phyloP scores from a whole-genome alignment of 1,284 basidiomycete genomes.

The Fomitopsis betulina region DNA sequence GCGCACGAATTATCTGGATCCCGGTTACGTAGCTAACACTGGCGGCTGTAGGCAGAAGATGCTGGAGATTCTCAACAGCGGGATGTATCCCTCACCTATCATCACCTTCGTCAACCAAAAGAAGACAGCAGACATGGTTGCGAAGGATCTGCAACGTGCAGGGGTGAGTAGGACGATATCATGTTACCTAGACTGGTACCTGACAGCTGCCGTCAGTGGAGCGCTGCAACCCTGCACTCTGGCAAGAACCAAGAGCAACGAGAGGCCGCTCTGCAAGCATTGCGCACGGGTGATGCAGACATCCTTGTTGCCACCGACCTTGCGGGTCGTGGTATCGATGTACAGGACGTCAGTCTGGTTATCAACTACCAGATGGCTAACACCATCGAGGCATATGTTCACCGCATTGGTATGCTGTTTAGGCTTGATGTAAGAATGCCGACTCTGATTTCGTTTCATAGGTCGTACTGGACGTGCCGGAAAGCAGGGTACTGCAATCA shows the following conservation, averaged over 20 bases:
- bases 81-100: slow-evolving; percentile 82
- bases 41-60: slow-evolving; percentile 60
- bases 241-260: slow-evolving; percentile 97
- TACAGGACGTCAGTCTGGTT: slow-evolving; percentile 92
- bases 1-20: slow-evolving; percentile 24
- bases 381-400: slow-evolving; percentile 95
- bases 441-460: slow-evolving; percentile 24
- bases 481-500: slow-evolving; percentile 89
- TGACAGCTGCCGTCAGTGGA: slow-evolving; percentile 54
- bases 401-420: slow-evolving; percentile 78
- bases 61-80: slow-evolving; percentile 87
- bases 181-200: slow-evolving; percentile 10
- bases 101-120: slow-evolving; percentile 99
- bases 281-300: slow-evolving; percentile 82
- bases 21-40: slow-evolving; percentile 9
- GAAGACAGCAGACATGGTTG: slow-evolving; percentile 96
- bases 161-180: slow-evolving; percentile 47
- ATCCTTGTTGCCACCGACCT: slow-evolving; percentile 96
- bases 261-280: slow-evolving; percentile 83
- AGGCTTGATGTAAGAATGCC: neutral
- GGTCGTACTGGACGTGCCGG: slow-evolving; percentile 97
- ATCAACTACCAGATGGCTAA: slow-evolving; percentile 98
- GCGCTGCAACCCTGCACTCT: slow-evolving; percentile 87
- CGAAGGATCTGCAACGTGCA: slow-evolving; percentile 84
- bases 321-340: slow-evolving; percentile 97